A percentile compares a stretch with the other conserved stretches of the same genome.
phyloP scores from a whole-genome alignment of 129 eudicot species.

The Daucus carota region DNA sequence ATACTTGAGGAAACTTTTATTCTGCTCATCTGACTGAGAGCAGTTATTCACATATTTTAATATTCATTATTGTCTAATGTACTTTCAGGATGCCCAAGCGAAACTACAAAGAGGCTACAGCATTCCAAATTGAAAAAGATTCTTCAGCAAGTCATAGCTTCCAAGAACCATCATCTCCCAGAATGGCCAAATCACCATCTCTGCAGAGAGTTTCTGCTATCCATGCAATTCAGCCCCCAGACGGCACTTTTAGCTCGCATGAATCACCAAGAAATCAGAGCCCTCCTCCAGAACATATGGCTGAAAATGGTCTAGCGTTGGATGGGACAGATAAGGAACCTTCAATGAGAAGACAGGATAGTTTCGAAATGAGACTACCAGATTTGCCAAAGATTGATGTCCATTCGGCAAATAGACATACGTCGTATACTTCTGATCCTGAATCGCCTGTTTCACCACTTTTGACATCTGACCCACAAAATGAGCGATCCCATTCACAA shows the following conservation, averaged over 20 bases:
- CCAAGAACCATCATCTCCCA: conserved; percentile 85
- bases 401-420: conserved; percentile 51
- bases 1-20: not conserved
- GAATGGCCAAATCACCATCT: conserved; percentile 87
- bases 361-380: conserved; percentile 89
- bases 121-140: conserved; percentile 76
- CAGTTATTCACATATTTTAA: not conserved
- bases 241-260: conserved; percentile 51
- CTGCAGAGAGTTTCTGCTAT: conserved; percentile 73
- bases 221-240: conserved; percentile 53
- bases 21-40: not conserved
- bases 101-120: conserved; percentile 54
- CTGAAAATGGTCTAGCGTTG: conserved; percentile 51
- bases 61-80: not conserved
- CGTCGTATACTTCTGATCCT: conserved; percentile 71
- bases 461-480: conserved; percentile 85
- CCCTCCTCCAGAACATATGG: conserved; percentile 66
- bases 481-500: conserved; percentile 92
- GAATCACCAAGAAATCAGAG: conserved; percentile 71
- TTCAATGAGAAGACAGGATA: conserved; percentile 80
- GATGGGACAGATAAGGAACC: conserved; percentile 68
- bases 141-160: conserved; percentile 53
- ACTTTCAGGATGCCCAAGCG: conserved; percentile 73
- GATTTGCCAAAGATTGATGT: conserved; percentile 86
- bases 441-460: conserved; percentile 97